A percentile compares a stretch with the other conserved stretches of the same genome.
Evolutionary conservation across 2,329 filamentous ascomycete genomes (phyloP).

Genomic region (Colletotrichum spaethianum): DNA sequence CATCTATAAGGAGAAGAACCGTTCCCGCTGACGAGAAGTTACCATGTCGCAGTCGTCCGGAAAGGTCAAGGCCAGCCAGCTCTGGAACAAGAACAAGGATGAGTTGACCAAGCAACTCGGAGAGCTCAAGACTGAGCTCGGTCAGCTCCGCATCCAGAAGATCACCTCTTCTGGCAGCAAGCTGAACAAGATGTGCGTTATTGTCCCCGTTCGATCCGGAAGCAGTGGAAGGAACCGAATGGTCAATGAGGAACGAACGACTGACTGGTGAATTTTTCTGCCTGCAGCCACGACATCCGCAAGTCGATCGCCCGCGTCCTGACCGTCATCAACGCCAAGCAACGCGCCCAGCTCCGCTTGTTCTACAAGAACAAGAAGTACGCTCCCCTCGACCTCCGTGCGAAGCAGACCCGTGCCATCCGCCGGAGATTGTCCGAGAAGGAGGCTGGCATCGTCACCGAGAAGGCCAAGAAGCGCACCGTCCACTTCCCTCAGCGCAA

Average conservation of each 20-base stretch:
- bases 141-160: conserved; percentile 98
- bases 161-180: conserved; percentile 95
- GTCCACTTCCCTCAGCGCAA: conserved; percentile 98
- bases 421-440: conserved; percentile 93
- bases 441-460: conserved; percentile 86
- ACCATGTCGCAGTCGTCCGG: conserved; percentile 57
- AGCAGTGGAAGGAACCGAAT: conserved; percentile 38
- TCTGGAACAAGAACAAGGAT: conserved; percentile 99
- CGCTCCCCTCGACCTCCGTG: conserved; percentile 96
- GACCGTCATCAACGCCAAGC: conserved; percentile 99
- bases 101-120: conserved; percentile 95
- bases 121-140: conserved; percentile 96
- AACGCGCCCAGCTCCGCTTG: conserved; percentile 95
- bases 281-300: conserved; percentile 91
- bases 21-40: conserved; percentile 40
- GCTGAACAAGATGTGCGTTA: conserved; percentile 94
- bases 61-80: conserved; percentile 94
- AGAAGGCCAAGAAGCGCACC: conserved; percentile 97
- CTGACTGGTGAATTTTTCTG: conserved; percentile 34
- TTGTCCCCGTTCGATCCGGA: conserved; percentile 22
- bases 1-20: not conserved
- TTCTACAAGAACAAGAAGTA: conserved; percentile 99
- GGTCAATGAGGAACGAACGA: conserved; percentile 19
- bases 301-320: conserved; percentile 99
- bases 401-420: conserved; percentile 98